phyloP scores from a whole-genome alignment of 352 stramenopile species.

The Globisporangium middletonii region DNA sequence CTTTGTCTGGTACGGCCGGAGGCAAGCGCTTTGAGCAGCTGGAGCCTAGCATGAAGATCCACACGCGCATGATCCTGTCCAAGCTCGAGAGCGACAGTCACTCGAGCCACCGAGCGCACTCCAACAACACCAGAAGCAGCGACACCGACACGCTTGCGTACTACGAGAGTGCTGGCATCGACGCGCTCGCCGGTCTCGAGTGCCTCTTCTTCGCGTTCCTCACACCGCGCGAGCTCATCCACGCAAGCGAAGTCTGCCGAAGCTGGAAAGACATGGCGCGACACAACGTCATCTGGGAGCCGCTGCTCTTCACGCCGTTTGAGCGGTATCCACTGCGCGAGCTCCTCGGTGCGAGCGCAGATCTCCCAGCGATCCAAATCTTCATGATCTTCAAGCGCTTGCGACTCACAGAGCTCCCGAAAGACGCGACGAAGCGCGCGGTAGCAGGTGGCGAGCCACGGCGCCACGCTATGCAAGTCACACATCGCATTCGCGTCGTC shows the following conservation, averaged over 20 bases:
- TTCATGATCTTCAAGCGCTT: conserved; percentile 67
- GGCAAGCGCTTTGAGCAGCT: background rate
- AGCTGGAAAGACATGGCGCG: conserved; percentile 48
- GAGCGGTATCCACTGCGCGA: conserved; percentile 60
- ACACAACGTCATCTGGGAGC: conserved; percentile 64
- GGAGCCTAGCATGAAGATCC: conserved; percentile 36
- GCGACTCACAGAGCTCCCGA: conserved; percentile 22
- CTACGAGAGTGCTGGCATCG: conserved; percentile 25
- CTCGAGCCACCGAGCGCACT: background rate
- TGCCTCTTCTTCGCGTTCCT: conserved; percentile 61
- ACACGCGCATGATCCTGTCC: conserved; percentile 51
- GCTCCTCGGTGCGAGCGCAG: conserved; percentile 35
- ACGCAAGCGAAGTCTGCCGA: conserved; percentile 40
- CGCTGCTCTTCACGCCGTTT: conserved; percentile 43
- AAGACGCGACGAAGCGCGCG: background rate
- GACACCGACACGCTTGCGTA: background rate
- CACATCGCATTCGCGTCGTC: conserved; percentile 2
- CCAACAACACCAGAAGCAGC: background rate
- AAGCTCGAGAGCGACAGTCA: conserved; percentile 17
- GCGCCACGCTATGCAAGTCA: background rate
- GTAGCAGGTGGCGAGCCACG: background rate
- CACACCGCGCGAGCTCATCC: conserved; percentile 33
- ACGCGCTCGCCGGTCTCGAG: conserved; percentile 48
- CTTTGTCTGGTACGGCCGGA: background rate
- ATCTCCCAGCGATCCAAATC: conserved; percentile 62